Evolutionary conservation across 2,329 filamentous ascomycete species (phyloP), one percentile per base, ranked within the genome.

Genomic region (Shiraia sp.): DNA sequence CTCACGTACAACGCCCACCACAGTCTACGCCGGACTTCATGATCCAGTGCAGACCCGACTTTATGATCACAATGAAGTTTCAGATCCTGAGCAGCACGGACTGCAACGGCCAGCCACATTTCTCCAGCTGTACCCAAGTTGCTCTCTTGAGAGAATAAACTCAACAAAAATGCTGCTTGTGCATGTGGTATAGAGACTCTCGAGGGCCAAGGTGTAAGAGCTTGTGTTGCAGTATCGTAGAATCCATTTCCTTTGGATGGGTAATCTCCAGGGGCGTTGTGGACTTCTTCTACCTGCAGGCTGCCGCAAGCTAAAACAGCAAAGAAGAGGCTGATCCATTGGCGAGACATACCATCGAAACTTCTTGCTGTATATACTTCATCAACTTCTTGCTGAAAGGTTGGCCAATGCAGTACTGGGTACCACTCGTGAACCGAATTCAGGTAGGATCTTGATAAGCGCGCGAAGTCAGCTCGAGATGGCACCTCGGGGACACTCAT

Each of bases 1-100:
- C 91, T 83, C 31, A 90, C 82, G 70, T 97, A 97, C 42, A 96
- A 82, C 10, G 88, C 83, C 90, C 93, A 99, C 92, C 92, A 99
- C 2, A 93, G 82, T 40, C 91, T 80, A 47, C 88, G 83, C 40
- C 91, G 83, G 82, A 92, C 90, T 69, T 97, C 92, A 9, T 81
- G 81, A 58, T 96, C 90, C 10, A 95, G 75, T 1, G 83, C 77
- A 2, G 87, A 79, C 78, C 86, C 27, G n/a, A 24, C 14, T 12
- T 14, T 32, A 13, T 12, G 17, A 10, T 14, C 13, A 15, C 32
- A 36, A 13, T 42, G 32, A n/a, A 36, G 14, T 19, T 88, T 88
- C 32, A 96, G 77, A 53, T 93, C 88, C 64, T 97, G 92, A 0
- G 87, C 87, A 37, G 87, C 84, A 35, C 88, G 80, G 15, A 95